phyloP scores from a whole-genome alignment of 2,329 filamentous ascomycete species.

The Alternaria ventricosa region DNA sequence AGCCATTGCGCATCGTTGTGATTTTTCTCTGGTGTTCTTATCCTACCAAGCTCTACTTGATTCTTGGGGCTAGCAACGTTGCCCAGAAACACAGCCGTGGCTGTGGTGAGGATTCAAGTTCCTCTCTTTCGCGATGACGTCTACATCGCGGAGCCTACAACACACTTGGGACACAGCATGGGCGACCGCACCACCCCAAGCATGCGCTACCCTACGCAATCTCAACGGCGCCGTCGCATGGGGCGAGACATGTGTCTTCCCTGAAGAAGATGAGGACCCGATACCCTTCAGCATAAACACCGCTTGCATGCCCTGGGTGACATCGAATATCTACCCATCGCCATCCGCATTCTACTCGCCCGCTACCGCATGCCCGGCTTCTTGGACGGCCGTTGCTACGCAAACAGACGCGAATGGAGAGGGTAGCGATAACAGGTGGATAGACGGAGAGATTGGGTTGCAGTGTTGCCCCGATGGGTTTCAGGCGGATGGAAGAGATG shows the following conservation, averaged over 20 bases:
- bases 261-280: constrained; percentile 69
- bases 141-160: constrained; percentile 20
- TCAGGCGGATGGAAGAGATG: constrained; percentile 14
- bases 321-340: constrained; percentile 11
- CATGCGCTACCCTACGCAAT: constrained; percentile 27
- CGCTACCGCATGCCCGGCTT: constrained; percentile 28
- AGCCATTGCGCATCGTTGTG: neutral
- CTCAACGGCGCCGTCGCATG: constrained; percentile 54
- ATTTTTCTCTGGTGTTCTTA: neutral
- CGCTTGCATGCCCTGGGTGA: constrained; percentile 33
- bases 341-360: constrained; percentile 29
- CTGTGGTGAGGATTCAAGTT: neutral
- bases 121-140: constrained; percentile 11
- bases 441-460: constrained; percentile 28
- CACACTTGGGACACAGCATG: constrained; percentile 26
- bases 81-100: neutral
- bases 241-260: constrained; percentile 88
- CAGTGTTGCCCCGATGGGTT: constrained; percentile 33
- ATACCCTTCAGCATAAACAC: constrained; percentile 83
- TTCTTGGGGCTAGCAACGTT: neutral
- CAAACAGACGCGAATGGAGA: constrained; percentile 14
- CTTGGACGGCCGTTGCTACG: constrained; percentile 29
- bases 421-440: constrained; percentile 15
- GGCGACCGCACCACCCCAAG: constrained; percentile 19
- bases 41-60: too few relatives aligned